These are phyloP conservation scores for Penicillium cataractarum DNA, from an alignment of 495 filamentous ascomycete species.

Conservation along the genomic window DNA sequence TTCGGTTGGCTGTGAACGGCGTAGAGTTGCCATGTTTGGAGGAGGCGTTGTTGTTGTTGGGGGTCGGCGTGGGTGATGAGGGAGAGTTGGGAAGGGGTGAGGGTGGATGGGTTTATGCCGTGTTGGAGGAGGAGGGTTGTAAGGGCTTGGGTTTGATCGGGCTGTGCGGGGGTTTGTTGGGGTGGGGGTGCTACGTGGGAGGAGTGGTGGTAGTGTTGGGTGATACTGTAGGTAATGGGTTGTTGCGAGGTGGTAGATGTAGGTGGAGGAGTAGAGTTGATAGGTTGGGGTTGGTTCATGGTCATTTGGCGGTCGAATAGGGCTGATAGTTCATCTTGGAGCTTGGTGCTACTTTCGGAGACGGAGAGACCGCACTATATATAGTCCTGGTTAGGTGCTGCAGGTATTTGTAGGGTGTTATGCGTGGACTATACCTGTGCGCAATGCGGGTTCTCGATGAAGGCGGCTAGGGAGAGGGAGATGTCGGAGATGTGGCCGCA, in stretches of 20 bases:
- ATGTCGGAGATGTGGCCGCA: constrained; percentile 44
- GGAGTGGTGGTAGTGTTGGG: constrained; percentile 78
- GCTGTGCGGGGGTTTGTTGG: constrained; percentile 4
- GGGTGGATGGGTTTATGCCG: constrained; percentile 55
- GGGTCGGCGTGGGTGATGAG: constrained; percentile 63
- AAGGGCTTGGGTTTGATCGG: not conserved
- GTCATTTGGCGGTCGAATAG: constrained; percentile 68
- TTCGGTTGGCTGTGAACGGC: constrained; percentile 31
- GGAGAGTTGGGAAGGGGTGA: constrained; percentile 61
- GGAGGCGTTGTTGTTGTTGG: constrained; percentile 59
- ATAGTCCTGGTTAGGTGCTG: constrained; percentile 21
- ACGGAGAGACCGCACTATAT: constrained; percentile 43
- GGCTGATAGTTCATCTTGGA: constrained; percentile 67
- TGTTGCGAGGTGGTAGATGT: not conserved
- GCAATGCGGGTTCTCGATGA: constrained; percentile 40
- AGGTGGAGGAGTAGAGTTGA: not conserved
- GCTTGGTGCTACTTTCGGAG: constrained; percentile 50
- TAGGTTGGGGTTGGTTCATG: constrained; percentile 24
- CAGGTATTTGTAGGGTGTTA: not conserved
- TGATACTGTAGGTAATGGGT: constrained; percentile 64
- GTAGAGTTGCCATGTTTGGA: constrained; percentile 70
- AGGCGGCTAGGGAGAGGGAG: constrained; percentile 34
- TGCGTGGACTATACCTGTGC: constrained; percentile 35
- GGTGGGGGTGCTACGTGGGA: constrained; percentile 49
- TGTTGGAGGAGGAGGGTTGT: constrained; percentile 47